These are phyloP conservation scores for Pyrenophora teres DNA, from an alignment of 2,329 filamentous ascomycete species.

Conservation along the genomic window DNA sequence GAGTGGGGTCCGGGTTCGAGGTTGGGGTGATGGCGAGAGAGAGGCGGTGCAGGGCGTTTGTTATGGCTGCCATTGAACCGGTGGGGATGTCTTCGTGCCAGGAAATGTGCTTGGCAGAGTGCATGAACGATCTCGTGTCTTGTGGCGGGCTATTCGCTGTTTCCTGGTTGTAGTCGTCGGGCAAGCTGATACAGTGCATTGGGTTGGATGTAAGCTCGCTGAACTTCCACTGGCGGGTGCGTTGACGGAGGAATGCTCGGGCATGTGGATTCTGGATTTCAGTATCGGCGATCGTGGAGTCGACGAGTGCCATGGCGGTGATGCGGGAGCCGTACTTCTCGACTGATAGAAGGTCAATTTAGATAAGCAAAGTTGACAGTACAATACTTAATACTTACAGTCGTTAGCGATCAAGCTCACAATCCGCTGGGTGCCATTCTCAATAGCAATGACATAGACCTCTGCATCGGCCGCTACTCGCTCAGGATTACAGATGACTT, in stretches of 20 bases:
- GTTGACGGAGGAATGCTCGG: slow-evolving; percentile 38
- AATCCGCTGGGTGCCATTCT: slow-evolving; percentile 65
- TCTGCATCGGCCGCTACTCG: slow-evolving; percentile 57
- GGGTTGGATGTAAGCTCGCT: slow-evolving; percentile 19
- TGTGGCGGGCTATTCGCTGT: neutral
- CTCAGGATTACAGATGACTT: slow-evolving; percentile 57
- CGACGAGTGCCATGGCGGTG: slow-evolving; percentile 41
- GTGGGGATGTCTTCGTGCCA: slow-evolving; percentile 20
- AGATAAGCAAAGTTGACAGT: neutral
- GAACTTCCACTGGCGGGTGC: slow-evolving; percentile 42
- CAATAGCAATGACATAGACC: slow-evolving; percentile 73
- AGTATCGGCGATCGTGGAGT: slow-evolving; percentile 25
- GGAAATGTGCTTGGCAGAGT: slow-evolving; percentile 8
- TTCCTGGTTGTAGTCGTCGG: slow-evolving; percentile 20
- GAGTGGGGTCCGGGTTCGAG: neutral
- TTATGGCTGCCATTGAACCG: slow-evolving; percentile 3
- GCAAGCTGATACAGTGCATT: slow-evolving; percentile 30
- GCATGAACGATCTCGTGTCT: neutral
- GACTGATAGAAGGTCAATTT: slow-evolving; percentile 17
- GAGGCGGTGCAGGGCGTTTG: slow-evolving; percentile 16
- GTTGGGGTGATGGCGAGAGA: neutral
- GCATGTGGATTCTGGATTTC: slow-evolving; percentile 32
- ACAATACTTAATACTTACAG: slow-evolving; percentile 56
- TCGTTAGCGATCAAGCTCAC: slow-evolving; percentile 63
- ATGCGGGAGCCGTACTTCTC: slow-evolving; percentile 30